Conservation (phyloP, 805 yeast genomes). For the Ogataea thermomethanolica region DNA sequence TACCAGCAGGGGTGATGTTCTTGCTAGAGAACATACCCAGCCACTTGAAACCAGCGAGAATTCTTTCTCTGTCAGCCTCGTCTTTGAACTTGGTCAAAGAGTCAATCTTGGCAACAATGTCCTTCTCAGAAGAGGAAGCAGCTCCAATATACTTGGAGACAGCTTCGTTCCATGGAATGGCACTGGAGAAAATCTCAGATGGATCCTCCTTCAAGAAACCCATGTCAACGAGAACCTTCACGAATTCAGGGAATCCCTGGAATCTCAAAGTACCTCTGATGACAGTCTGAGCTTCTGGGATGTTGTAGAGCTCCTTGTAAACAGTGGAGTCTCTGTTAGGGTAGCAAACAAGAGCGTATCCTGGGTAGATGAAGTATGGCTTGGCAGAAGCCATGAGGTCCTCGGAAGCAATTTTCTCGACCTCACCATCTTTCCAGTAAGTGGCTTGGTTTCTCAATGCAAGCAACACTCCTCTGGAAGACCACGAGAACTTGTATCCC, state of each 20-base stretch:
- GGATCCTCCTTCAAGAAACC: slow-evolving; percentile 85
- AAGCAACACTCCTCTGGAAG: slow-evolving; percentile 94
- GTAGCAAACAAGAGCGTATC: slow-evolving; percentile 89
- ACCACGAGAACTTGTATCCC: slow-evolving; percentile 99
- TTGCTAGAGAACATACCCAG: slow-evolving; percentile 83
- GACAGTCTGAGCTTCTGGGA: slow-evolving; percentile 97
- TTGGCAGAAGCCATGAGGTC: slow-evolving; percentile 93
- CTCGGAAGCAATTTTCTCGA: slow-evolving; percentile 77
- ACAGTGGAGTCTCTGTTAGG: slow-evolving; percentile 98
- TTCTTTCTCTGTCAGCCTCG: slow-evolving; percentile 79
- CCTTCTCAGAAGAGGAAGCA: slow-evolving; percentile 63
- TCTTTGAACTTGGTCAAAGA: slow-evolving; percentile 76
- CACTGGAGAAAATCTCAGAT: slow-evolving; percentile 51
- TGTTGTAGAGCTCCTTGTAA: slow-evolving; percentile 85
- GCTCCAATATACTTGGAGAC: slow-evolving; percentile 73
- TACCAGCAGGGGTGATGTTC: slow-evolving; percentile 81
- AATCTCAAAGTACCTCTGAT: slow-evolving; percentile 95
- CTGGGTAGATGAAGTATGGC: slow-evolving; percentile 95
- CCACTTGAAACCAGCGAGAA: slow-evolving; percentile 88
- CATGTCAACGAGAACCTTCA: slow-evolving; percentile 89
- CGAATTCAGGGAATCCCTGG: slow-evolving; percentile 98
- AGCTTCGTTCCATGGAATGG: slow-evolving; percentile 85
- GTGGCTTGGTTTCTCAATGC: slow-evolving; percentile 93
- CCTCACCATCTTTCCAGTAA: slow-evolving; percentile 81
- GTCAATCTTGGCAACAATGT: slow-evolving; percentile 71